A percentile compares a stretch with the other conserved stretches of the same genome.
Conservation (phyloP, 106 monocot species). For the Dioscorea zingiberensis region DNA sequence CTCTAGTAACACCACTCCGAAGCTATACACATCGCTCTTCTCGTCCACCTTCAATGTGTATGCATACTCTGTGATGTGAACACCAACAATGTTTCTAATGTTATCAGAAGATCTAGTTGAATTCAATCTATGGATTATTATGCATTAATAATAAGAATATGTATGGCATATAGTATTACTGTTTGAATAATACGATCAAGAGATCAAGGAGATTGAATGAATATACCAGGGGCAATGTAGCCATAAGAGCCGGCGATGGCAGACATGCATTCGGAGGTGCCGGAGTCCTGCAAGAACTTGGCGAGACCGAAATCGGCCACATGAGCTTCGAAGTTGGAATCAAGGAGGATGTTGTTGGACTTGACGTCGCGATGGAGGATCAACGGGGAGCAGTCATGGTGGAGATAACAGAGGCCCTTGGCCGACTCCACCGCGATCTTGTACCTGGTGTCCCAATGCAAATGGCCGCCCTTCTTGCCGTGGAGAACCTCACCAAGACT, state of each 20-base stretch:
- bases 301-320: constrained; percentile 75
- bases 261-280: constrained; percentile 90
- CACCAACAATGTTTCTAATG: background rate
- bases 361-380: constrained; percentile 88
- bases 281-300: constrained; percentile 80
- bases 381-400: constrained; percentile 88
- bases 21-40: constrained; percentile 95
- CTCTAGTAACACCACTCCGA: constrained; percentile 79
- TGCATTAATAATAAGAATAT: too few relatives aligned
- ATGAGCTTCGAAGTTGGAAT: constrained; percentile 64
- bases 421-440: constrained; percentile 83
- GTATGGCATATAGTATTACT: too few relatives aligned
- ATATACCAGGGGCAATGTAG: constrained; percentile 83
- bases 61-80: constrained; percentile 52
- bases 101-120: too few relatives aligned
- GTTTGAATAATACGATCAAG: too few relatives aligned
- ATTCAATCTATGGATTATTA: too few relatives aligned
- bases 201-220: too few relatives aligned
- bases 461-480: constrained; percentile 73
- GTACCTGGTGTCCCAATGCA: constrained; percentile 75
- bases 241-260: constrained; percentile 96
- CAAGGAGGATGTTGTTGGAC: constrained; percentile 87
- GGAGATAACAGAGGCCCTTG: constrained; percentile 85
- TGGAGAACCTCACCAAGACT: constrained; percentile 87
- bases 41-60: constrained; percentile 92